A percentile compares a stretch with the other conserved stretches of the same genome.
phyloP scores from a whole-genome alignment of 1,139 yeast genomes.

The Yamadazyma taylorii region DNA sequence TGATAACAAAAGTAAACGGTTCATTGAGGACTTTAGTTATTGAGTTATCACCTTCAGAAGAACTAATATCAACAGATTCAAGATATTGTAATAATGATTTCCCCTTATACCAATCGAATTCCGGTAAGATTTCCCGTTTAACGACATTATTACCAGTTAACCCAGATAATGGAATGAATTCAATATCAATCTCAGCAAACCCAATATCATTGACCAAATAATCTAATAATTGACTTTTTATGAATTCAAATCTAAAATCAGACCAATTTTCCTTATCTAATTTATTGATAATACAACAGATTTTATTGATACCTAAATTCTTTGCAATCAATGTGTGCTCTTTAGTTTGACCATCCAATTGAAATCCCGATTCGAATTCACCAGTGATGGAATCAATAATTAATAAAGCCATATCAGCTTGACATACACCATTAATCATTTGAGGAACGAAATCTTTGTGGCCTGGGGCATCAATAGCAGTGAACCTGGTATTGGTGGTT shows the following conservation, averaged over 20 bases:
- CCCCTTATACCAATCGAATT: slow-evolving; percentile 63
- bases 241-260: slow-evolving; percentile 60
- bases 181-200: slow-evolving; percentile 48
- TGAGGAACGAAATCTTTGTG: slow-evolving; percentile 53
- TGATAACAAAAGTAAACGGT: slow-evolving; percentile 50
- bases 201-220: slow-evolving; percentile 65
- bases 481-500: slow-evolving; percentile 62
- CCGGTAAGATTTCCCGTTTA: slow-evolving; percentile 24
- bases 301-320: slow-evolving; percentile 73
- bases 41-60: slow-evolving; percentile 14
- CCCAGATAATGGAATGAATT: slow-evolving; percentile 85
- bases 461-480: slow-evolving; percentile 93
- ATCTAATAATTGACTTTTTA: slow-evolving; percentile 54
- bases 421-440: slow-evolving; percentile 54
- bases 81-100: slow-evolving; percentile 63
- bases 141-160: slow-evolving; percentile 80
- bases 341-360: slow-evolving; percentile 87
- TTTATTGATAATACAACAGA: slow-evolving; percentile 84
- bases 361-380: slow-evolving; percentile 89
- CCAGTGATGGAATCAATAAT: slow-evolving; percentile 79
- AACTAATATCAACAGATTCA: slow-evolving; percentile 29
- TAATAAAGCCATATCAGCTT: slow-evolving; percentile 68
- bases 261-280: slow-evolving; percentile 80
- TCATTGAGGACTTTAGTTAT: slow-evolving; percentile 28
- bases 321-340: slow-evolving; percentile 88